A percentile compares a stretch with the other conserved stretches of the same genome.
These are phyloP conservation scores for Mycena polygramma DNA, from an alignment of 768 basidiomycete genomes.

Conservation along the genomic window DNA sequence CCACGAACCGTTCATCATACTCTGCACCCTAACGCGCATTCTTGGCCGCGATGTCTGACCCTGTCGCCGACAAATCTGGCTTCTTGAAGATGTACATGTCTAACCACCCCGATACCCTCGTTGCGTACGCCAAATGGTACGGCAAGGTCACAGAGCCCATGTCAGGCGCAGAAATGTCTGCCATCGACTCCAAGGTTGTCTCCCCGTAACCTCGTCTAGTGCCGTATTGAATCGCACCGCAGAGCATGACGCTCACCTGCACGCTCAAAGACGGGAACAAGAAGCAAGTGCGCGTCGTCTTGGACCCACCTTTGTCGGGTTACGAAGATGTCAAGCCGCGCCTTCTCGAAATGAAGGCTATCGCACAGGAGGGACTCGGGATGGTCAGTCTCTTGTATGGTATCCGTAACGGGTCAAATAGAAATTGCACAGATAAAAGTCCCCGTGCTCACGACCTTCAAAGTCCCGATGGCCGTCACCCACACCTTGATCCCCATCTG, in stretches of 20 bases:
- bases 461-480: conserved; percentile 52
- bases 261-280: conserved; percentile 61
- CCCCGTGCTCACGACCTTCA: conserved; percentile 72
- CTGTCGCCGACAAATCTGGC: conserved; percentile 79
- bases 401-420: neutral
- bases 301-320: conserved; percentile 79
- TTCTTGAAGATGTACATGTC: conserved; percentile 91
- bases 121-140: conserved; percentile 85
- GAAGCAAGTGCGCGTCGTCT: conserved; percentile 65
- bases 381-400: conserved; percentile 64
- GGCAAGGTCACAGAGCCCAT: conserved; percentile 72
- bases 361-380: conserved; percentile 84
- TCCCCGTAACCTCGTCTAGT: neutral
- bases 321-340: conserved; percentile 90
- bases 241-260: conserved; percentile 83
- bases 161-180: conserved; percentile 75
- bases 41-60: conserved; percentile 65
- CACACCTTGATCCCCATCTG: conserved; percentile 46
- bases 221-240: neutral
- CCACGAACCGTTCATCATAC: too few species aligned
- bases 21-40: too few species aligned
- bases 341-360: conserved; percentile 82
- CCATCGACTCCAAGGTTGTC: conserved; percentile 73
- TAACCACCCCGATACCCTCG: conserved; percentile 82
- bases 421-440: conserved; percentile 62